These are phyloP conservation scores for Fusarium sp. DNA, from an alignment of 2,329 filamentous ascomycete species.

Conservation along the genomic window DNA sequence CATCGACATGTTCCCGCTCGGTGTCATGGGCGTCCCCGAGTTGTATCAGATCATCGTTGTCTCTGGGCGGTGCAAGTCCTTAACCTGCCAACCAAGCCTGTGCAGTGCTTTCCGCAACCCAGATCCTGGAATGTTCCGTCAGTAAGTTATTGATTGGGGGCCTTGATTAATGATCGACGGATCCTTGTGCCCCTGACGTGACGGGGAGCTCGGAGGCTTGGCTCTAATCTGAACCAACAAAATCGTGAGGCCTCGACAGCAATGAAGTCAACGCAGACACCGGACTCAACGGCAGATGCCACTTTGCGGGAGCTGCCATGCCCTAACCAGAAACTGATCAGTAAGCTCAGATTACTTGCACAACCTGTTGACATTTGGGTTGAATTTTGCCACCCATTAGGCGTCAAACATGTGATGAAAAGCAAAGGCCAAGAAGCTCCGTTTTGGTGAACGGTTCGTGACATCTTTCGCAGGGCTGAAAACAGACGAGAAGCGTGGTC, in stretches of 20 bases:
- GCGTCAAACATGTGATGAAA: constrained; percentile 26
- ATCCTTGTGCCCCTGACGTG: neutral
- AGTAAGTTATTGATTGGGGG: neutral
- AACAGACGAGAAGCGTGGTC: constrained; percentile 1
- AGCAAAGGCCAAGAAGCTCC: neutral
- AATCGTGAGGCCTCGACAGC: neutral
- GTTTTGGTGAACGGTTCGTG: constrained; percentile 9
- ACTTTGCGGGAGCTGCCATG: neutral
- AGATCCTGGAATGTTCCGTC: neutral
- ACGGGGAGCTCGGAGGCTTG: neutral
- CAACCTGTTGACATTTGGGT: neutral
- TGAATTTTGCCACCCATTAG: constrained; percentile 25
- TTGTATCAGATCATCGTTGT: constrained; percentile 9
- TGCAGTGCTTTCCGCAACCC: neutral
- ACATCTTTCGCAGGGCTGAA: constrained; percentile 21
- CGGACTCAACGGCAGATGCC: constrained; percentile 16
- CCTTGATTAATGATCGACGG: neutral
- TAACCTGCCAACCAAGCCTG: constrained; percentile 4
- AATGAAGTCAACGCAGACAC: constrained; percentile 9
- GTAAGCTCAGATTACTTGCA: constrained; percentile 1
- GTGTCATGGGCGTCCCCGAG: neutral
- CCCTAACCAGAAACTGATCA: constrained; percentile 10
- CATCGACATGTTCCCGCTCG: constrained; percentile 15
- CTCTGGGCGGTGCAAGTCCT: neutral
- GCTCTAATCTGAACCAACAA: neutral